Evolutionary conservation across 192 early-diverging fungal species (phyloP), one percentile per base, ranked within the genome.

Genomic region (Linnemannia schmuckeri): DNA sequence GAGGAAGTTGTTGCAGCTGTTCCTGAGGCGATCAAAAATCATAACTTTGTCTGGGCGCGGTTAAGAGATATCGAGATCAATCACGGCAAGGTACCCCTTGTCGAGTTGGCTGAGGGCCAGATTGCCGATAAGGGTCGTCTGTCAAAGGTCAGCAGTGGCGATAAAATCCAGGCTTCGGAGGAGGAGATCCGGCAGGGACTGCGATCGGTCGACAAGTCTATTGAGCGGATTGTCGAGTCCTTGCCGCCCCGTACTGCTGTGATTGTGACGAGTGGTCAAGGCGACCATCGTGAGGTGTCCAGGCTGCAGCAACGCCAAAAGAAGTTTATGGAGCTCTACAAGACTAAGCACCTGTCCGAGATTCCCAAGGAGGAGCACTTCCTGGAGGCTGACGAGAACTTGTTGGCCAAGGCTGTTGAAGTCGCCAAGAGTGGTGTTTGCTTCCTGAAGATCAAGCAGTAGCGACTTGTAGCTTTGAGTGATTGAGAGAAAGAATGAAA

Each of bases 251-350:
- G 77, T 17, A 89, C 91, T 17, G 78, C 80, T 8, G 69, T 92
- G 17, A 75, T 92, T 42, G 72, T 92, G 12, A 78, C 79, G 37
- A 88, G 91, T 68, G 89, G 91, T 10, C 79, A 82, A 15, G 89
- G 87, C 44, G 84, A 91, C 41, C 52, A 85, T 41, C 82, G 88
- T 3, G 76, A 77, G n/a, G 83, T 84, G 52, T 78, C 76, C 30
- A 89, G 55, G 73, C 57, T 90, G 47, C 75, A 82, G n/a, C 41
- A n/a, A 33, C 82, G 85, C 37, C 88, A 88, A 47, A 83, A 87
- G 55, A n/a, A 33, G n/a, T 88, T 74, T 71, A 63, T 74, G 27
- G 82, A 86, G 13, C 71, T 87, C 42, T 69, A 52, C 30, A 86
- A 87, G 71, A 85, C 46, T 15, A 46, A 76, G 47, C 52, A 76